Base-by-base conservation (phyloP, 2,329 filamentous ascomycete species). In the Clonostachys rosea region DNA sequence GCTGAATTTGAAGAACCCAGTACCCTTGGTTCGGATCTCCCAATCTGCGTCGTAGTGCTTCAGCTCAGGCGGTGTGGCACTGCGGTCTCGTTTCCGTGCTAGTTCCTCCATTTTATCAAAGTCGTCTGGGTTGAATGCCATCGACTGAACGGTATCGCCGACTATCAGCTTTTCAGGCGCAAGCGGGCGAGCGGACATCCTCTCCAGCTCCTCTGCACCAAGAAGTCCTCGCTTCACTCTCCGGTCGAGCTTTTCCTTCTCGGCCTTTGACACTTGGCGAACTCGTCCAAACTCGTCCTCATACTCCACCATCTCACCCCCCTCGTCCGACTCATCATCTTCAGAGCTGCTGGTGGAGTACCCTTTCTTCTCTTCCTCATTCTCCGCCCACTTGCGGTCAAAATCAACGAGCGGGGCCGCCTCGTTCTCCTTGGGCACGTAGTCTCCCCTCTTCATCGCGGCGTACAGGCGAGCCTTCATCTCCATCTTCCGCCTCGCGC, bases 221-320 rank as follows among this genome's bases (percentile, higher is more conserved):
- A 79, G 64, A 3, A 76, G 68, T 8, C 77, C 72, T 46, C 80
- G 78, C 43, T 58, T 58, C 18, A 57, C 58, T 37, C 75, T 70
- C 12, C 81, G 78, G 54, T 86, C 78, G 55, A 87, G 76, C 7
- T 77, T 77, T 39, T 81, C 78, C 14, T 80, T 83, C 52, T 94
- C 81, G 5, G 83, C 78, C 43, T 79, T 78, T 1, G 89, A 92
- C 16, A 86, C 88, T 40, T 72, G 81, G 5, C 91, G 76, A 13
- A 84, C 78, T n/a, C 94, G 85, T 3, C 94, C 94, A 61, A 95
- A 96, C 59, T 97, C 94, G 65, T 99, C 94, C 45, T 86, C 79
- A 62, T 89, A 95, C 55, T 96, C 91, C 6, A 97, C 72, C n/a
- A 88, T 65, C 46, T 91, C 86, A 24, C 76, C 72, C 56, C 64